phyloP scores from a whole-genome alignment of 192 early-diverging fungal species.

The Glomus cerebriforme region DNA sequence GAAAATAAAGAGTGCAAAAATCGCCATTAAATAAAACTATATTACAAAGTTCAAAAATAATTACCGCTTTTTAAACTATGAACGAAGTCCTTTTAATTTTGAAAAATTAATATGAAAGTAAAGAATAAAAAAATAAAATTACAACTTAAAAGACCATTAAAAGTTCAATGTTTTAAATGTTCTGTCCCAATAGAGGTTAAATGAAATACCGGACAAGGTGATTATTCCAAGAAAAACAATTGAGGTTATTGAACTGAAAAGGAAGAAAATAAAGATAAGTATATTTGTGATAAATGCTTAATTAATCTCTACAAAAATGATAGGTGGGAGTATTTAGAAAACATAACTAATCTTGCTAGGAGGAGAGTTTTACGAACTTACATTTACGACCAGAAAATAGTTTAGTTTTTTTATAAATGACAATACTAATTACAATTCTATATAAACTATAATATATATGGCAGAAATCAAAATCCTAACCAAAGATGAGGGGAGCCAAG shows the following conservation, averaged over 20 bases:
- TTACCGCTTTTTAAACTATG: too few relatives aligned
- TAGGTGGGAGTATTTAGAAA: not conserved
- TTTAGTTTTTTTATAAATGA: too few relatives aligned
- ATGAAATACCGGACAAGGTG: not conserved
- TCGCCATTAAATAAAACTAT: too few relatives aligned
- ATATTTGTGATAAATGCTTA: not conserved
- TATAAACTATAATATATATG: too few relatives aligned
- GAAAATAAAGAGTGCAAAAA: too few relatives aligned
- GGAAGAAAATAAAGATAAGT: not conserved
- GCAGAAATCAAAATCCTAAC: too few relatives aligned
- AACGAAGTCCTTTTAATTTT: too few relatives aligned
- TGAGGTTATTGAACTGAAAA: not conserved
- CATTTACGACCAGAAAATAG: not conserved
- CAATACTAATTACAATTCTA: too few relatives aligned
- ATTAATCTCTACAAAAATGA: not conserved
- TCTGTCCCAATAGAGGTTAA: not conserved
- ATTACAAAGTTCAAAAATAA: too few relatives aligned
- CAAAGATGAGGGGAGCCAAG: too few relatives aligned
- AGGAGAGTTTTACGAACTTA: not conserved
- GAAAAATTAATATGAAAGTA: too few relatives aligned
- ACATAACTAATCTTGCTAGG: not conserved
- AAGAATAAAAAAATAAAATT: not conserved
- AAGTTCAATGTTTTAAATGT: not conserved
- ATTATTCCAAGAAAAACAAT: not conserved
- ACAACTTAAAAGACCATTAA: not conserved